Evolutionary conservation across 352 stramenopile species (phyloP), one percentile per base, ranked within the genome.

Genomic region (Phytopythium litorale): DNA sequence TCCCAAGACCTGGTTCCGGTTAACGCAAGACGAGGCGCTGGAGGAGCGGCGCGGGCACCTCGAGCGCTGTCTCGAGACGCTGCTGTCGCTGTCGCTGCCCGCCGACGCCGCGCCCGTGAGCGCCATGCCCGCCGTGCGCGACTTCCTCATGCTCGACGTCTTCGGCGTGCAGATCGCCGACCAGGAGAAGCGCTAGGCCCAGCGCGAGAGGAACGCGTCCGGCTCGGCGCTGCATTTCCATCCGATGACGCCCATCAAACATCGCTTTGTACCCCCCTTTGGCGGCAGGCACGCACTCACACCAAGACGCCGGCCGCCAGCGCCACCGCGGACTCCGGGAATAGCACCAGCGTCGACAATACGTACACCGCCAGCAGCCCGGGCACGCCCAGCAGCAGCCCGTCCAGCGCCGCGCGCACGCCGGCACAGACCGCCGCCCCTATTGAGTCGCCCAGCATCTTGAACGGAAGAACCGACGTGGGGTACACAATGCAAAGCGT

Each of bases 101-200:
- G 64, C 74, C n/a, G 23, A 52, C 46, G 21, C 23, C 8, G 3
- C 46, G 12, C 46, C 46, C 21, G 23, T 33, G 13, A n/a, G 46
- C 46, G 76, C 76, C 12, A 58, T 83, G 25, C 72, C 79, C 6
- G 42, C 81, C 18, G 53, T 94, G 38, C 80, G 84, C 32, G 79
- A 91, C 62, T 94, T 94, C 71, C 75, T 94, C 43, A 79, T 90
- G 78, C 78, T 94, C 48, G 84, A 94, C 61, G 77, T 92, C 37
- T 91, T 92, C 65, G 81, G 77, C 21, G 73, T 76, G 18, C 80
- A 92, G 48, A 72, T 92, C 40, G 75, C 81, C 8, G 80, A 89
- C 55, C 68, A 87, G 56, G 87, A 88, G 54, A 76, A 72, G 18
- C 65, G 66, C 37, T 60, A 16, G 52, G 53, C 55, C 37, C 32